Conservation (phyloP, 768 basidiomycete genomes). For the Tulasnella sp. region DNA sequence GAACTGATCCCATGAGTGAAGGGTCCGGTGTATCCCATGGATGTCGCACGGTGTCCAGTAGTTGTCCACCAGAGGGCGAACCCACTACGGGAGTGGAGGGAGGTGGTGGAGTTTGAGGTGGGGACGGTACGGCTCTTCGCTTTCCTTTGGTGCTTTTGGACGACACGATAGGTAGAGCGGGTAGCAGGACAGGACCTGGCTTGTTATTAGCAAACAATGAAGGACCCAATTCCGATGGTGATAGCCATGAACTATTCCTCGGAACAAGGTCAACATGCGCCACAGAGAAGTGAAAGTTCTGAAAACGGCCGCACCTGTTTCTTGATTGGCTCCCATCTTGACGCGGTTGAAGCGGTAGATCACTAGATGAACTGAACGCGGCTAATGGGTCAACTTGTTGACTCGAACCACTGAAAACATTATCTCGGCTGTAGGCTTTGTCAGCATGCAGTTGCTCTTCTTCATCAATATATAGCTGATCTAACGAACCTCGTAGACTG, state of each 20-base stretch:
- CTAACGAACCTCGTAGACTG: too few relatives aligned
- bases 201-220: background rate
- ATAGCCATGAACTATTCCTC: background rate
- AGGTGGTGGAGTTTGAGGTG: constrained; percentile 2
- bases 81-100: constrained; percentile 1
- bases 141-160: background rate
- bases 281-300: background rate
- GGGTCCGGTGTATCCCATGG: constrained; percentile 2
- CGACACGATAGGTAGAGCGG: constrained; percentile 2
- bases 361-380: too few relatives aligned
- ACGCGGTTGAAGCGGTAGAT: too few relatives aligned
- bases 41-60: background rate
- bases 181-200: background rate
- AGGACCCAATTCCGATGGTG: background rate
- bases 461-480: too few relatives aligned
- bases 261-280: too few relatives aligned
- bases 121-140: background rate
- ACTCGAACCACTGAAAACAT: too few relatives aligned
- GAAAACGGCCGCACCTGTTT: background rate
- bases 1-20: background rate
- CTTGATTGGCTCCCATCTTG: too few relatives aligned
- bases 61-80: background rate
- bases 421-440: too few relatives aligned
- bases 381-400: too few relatives aligned
- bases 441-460: too few relatives aligned